Evolutionary conservation across 768 basidiomycete species (phyloP), one percentile per base, ranked within the genome.

Genomic region (Lactarius sanguifluus): DNA sequence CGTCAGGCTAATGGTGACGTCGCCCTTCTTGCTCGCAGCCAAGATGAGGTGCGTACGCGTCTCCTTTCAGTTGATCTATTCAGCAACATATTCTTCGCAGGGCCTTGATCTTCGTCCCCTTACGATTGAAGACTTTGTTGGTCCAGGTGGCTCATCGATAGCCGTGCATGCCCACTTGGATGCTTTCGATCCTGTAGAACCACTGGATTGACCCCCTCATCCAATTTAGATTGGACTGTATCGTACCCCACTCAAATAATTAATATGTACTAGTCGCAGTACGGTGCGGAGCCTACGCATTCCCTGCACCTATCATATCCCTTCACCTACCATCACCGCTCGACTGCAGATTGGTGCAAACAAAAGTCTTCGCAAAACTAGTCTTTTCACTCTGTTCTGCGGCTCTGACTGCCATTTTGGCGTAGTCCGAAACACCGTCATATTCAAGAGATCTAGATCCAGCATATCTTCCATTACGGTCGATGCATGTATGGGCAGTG

Each of bases 71-170:
- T 56, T 55, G 23, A 12, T 20, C 20, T n/a, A 45, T 47, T 28
- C 16, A n/a, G 43, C 36, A 15, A 56, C 43, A 16, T 50, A 30
- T 34, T 5, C 16, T 30, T n/a, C n/a, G 10, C 72, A 94, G 91
- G 91, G 89, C 63, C 91, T 94, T 75, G 79, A 86, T 65, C 80
- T 94, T 62, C 88, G 94, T 58, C 88, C 91, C 9, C 77, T 96
- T 56, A 80, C 79, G 2, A 62, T 93, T 36, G 78, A 80, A 15
- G 94, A 96, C 75, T 96, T 96, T 76, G 79, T 81, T 61, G 75
- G 78, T 18, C 71, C 74, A 5, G 81, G 81, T 47, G 77, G 74
- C 2, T 61, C n/a, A 5, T 34, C n/a, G 15, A 63, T 45, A n/a
- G n/a, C 13, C 18, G 32, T 40, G 45, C 41, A 45, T 6, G 8